Percentiles rank a stretch among this genome's conserved stretches.
Evolutionary conservation across 164 flowering plant species (phyloP).

Genomic region (Vitis rotundifolia): DNA sequence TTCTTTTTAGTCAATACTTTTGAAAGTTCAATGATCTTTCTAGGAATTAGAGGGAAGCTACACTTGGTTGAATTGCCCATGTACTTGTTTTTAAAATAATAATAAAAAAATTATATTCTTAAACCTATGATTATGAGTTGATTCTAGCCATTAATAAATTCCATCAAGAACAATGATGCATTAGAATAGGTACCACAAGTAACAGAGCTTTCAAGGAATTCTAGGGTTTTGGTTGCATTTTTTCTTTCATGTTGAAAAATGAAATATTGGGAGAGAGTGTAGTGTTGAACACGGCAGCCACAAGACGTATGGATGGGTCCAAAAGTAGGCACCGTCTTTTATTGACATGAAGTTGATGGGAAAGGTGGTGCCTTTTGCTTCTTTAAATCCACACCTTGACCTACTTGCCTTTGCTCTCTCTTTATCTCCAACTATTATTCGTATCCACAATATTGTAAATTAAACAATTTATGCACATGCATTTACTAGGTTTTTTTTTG

Average conservation of each 20-base stretch:
- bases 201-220: background rate
- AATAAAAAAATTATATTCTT: no score
- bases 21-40: no score
- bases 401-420: slow-evolving; percentile 2
- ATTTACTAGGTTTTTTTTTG: no score
- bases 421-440: background rate
- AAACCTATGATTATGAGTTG: no score
- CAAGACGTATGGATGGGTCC: slow-evolving; percentile 17
- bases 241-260: background rate
- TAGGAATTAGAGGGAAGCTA: no score
- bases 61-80: no score
- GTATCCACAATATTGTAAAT: background rate
- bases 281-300: slow-evolving; percentile 32
- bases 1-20: no score
- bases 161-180: no score
- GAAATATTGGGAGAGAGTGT: slow-evolving; percentile 5
- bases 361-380: background rate
- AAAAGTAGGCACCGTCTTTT: slow-evolving; percentile 42
- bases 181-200: no score
- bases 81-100: no score
- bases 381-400: slow-evolving; percentile 6
- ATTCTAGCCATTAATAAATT: no score
- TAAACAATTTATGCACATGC: no score
- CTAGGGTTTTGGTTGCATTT: background rate
- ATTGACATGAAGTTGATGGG: slow-evolving; percentile 21